Evolutionary conservation across 768 basidiomycete species (phyloP), one percentile per base, ranked within the genome.

Genomic region (Naematelia aurantialba): DNA sequence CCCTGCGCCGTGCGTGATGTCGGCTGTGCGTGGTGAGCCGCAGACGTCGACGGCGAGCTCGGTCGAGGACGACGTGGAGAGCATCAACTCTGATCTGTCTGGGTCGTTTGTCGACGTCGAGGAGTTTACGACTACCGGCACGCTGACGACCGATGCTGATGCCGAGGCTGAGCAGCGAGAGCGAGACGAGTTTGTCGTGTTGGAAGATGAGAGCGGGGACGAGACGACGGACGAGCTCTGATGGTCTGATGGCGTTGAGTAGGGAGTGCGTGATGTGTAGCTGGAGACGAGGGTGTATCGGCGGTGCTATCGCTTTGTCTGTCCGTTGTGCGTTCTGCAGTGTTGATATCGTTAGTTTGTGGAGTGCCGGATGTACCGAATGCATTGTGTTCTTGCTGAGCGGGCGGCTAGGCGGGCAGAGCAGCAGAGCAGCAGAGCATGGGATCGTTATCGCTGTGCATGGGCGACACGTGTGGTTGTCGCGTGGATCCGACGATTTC

Each of bases 61-160:
- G 12, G 49, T 52, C 19, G 52, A 47, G 26, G 53, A 55, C 19
- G 45, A 46, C 12, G 51, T 29, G 5, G 55, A 48, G n/a, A 27
- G 42, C 19, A 48, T 42, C 34, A 34, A 30, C 4, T 29, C 52
- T 14, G 25, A 22, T 24, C n/a, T 25, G 25, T 46, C 47, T 13
- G 59, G 57, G 42, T 60, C 47, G 4, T 64, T 67, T 24, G 47
- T 70, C 27, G 69, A 70, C 42, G 76, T 78, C 45, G 63, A 61
- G 4, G 49, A 58, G 5, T 81, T 45, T 78, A 82, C 21, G 83
- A 84, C 58, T 10, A 60, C 56, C 45, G 60, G 60, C 13, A 63
- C 61, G 12, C 53, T 30, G 2, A 57, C n/a, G 25, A 21, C 25
- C 21, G 46, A 47, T 21, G 46, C n/a, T 19, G 42, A 44, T 25